These are phyloP conservation scores for Trichoderma semiorbis DNA, from an alignment of 2,329 filamentous ascomycete genomes.

Conservation along the genomic window DNA sequence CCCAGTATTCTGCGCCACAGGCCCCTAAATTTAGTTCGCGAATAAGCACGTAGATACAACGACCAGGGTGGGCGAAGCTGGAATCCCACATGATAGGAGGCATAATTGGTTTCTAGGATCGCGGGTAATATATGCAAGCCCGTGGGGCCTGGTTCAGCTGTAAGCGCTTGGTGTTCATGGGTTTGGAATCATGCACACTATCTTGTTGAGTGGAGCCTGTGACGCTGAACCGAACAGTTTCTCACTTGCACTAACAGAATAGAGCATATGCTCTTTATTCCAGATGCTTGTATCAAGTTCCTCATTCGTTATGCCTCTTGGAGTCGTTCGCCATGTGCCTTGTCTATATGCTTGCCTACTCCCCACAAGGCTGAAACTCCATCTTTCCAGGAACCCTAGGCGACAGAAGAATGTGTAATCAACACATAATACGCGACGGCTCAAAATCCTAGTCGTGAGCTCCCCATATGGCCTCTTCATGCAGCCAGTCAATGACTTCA, in stretches of 20 bases:
- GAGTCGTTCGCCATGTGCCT: neutral
- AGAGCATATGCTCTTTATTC: neutral
- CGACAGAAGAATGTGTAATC: neutral
- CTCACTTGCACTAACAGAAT: neutral
- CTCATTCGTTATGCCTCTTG: neutral
- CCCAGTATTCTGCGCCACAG: neutral
- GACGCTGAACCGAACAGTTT: neutral
- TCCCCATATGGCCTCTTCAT: conserved; percentile 5
- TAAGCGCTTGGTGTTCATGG: conserved; percentile 12
- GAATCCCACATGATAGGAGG: conserved; percentile 1
- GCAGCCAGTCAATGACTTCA: conserved; percentile 4
- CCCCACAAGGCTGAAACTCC: conserved; percentile 2
- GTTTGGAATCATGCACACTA: conserved; percentile 13
- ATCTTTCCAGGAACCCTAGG: neutral
- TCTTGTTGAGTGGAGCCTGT: neutral
- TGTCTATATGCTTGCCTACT: neutral
- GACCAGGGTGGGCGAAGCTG: neutral
- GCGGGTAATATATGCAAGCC: conserved; percentile 5
- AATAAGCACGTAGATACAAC: neutral
- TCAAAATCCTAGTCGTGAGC: neutral
- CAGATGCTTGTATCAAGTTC: neutral
- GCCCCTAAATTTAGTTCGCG: neutral
- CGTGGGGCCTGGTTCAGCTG: conserved; percentile 12
- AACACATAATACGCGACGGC: neutral
- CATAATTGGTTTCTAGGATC: neutral